These are phyloP conservation scores for Aspergillus carlsbadensis DNA, from an alignment of 495 filamentous ascomycete genomes.

Conservation along the genomic window DNA sequence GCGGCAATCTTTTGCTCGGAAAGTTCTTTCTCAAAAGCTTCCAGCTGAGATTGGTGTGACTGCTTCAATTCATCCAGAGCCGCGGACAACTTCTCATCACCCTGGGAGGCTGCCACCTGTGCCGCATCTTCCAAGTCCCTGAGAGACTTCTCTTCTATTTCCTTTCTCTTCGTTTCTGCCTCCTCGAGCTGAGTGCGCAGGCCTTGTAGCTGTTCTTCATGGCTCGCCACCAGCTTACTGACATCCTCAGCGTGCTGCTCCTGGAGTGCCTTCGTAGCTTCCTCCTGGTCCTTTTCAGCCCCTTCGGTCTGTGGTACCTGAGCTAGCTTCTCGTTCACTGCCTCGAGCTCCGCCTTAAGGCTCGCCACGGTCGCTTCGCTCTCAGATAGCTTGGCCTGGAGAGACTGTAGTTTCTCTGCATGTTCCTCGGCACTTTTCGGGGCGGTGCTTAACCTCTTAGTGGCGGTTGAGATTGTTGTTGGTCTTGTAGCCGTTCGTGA, in stretches of 20 bases:
- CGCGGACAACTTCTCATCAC: constrained; percentile 34
- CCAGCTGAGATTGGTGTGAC: constrained; percentile 39
- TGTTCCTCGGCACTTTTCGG: constrained; percentile 30
- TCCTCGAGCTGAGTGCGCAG: constrained; percentile 39
- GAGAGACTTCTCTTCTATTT: constrained; percentile 39
- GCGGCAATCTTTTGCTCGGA: constrained; percentile 37
- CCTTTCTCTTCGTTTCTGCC: constrained; percentile 39
- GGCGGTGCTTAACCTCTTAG: constrained; percentile 37
- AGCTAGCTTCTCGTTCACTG: constrained; percentile 39
- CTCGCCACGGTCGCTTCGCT: constrained; percentile 41
- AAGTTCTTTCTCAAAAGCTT: constrained; percentile 38
- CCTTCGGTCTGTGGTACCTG: constrained; percentile 34
- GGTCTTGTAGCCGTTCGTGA: constrained; percentile 27
- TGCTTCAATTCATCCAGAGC: constrained; percentile 42
- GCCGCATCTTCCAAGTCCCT: constrained; percentile 44
- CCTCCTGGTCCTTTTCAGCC: constrained; percentile 21
- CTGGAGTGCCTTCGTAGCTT: constrained; percentile 28
- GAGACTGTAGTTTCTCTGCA: constrained; percentile 38
- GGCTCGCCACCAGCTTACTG: constrained; percentile 33
- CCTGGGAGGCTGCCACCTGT: constrained; percentile 33
- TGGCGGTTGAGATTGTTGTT: constrained; percentile 25
- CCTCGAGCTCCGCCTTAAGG: constrained; percentile 40
- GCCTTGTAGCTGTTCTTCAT: constrained; percentile 38
- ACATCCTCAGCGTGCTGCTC: constrained; percentile 42
- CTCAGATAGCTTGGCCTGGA: constrained; percentile 43